Evolutionary conservation across 345 rosid species (phyloP).

Genomic region (Barbarea vulgaris): DNA sequence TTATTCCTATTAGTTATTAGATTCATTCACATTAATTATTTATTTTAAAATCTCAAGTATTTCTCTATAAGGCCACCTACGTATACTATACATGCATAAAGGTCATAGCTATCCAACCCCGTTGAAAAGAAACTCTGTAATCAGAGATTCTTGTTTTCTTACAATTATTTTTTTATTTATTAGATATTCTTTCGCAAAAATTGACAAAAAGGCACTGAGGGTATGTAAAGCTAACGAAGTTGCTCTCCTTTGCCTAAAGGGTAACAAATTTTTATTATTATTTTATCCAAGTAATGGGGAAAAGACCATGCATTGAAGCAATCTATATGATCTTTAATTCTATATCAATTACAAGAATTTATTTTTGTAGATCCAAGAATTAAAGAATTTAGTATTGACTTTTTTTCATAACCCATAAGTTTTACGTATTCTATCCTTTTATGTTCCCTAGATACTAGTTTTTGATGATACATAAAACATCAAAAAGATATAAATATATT

Average conservation of each 20-base stretch:
- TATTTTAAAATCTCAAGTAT: not conserved
- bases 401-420: not conserved
- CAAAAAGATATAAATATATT: not conserved
- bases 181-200: slow-evolving; percentile 38
- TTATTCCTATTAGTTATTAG: slow-evolving; percentile 34
- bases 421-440: not conserved
- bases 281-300: not conserved
- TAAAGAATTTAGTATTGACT: not conserved
- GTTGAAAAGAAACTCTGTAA: slow-evolving; percentile 23
- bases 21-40: slow-evolving; percentile 20
- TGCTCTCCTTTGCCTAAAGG: slow-evolving; percentile 36
- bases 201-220: slow-evolving; percentile 34
- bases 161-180: not conserved
- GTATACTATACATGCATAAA: slow-evolving; percentile 39
- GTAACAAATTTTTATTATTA: not conserved
- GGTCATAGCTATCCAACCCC: slow-evolving; percentile 34
- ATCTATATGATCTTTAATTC: not conserved
- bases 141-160: slow-evolving; percentile 33
- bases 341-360: not conserved
- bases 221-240: slow-evolving; percentile 33
- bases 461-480: not conserved
- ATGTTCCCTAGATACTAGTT: not conserved
- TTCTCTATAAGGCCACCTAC: slow-evolving; percentile 34
- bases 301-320: slow-evolving; percentile 1
- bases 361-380: slow-evolving; percentile 30